phyloP scores from a whole-genome alignment of 139 green algal species.

The Chlamydomonas eustigma region DNA sequence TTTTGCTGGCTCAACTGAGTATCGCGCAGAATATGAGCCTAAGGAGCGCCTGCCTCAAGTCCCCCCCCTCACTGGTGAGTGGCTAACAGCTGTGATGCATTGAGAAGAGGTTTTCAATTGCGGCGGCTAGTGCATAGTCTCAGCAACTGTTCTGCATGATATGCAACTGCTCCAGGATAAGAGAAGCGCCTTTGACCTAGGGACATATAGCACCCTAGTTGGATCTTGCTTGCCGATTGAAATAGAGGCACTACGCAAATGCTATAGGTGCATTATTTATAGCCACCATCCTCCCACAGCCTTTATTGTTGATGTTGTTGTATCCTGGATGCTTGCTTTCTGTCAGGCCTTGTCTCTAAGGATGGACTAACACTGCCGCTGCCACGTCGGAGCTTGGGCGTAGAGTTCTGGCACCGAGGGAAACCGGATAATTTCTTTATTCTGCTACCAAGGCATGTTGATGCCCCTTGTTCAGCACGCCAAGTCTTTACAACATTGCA shows the following conservation, averaged over 20 bases:
- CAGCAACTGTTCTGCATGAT: too few relatives aligned
- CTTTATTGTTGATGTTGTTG: not conserved
- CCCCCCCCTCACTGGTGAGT: slow-evolving; percentile 3
- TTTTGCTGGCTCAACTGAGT: slow-evolving; percentile 32
- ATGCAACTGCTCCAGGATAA: not conserved
- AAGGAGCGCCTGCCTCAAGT: slow-evolving; percentile 4
- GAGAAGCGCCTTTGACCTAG: not conserved
- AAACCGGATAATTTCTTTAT: slow-evolving; percentile 31
- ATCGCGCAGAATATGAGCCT: slow-evolving; percentile 26
- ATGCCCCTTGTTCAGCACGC: slow-evolving; percentile 26
- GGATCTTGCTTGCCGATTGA: not conserved
- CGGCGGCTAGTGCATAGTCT: too few relatives aligned
- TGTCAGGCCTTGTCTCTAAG: not conserved
- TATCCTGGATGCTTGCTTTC: not conserved
- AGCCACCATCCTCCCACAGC: too few relatives aligned
- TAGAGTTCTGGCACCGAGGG: slow-evolving; percentile 42
- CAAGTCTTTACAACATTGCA: slow-evolving; percentile 53
- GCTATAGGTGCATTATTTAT: not conserved
- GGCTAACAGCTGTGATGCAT: not conserved
- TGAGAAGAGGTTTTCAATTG: too few relatives aligned
- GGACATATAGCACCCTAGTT: not conserved
- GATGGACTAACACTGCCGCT: slow-evolving; percentile 37
- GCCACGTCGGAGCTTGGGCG: slow-evolving; percentile 40
- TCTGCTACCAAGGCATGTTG: slow-evolving; percentile 33
- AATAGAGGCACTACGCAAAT: not conserved